Evolutionary conservation across 441 rosid genomes (phyloP).

Genomic region (Adansonia grandidieri): DNA sequence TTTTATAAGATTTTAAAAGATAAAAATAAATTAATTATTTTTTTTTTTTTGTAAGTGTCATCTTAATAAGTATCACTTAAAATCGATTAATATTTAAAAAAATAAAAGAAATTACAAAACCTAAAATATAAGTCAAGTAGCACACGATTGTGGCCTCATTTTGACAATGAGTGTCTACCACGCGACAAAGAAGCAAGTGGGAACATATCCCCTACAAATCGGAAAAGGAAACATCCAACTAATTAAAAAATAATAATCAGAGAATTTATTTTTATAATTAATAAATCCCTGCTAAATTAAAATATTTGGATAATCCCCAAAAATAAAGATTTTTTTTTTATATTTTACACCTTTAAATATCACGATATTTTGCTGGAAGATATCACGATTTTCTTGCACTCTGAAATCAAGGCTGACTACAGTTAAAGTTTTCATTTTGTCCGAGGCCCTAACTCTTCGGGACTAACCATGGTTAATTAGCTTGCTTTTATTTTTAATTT

Average conservation of each 20-base stretch:
- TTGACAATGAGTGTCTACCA: constrained; percentile 25
- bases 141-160: not conserved
- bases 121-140: not conserved
- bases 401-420: constrained; percentile 48
- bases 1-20: too few relatives aligned
- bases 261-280: constrained; percentile 27
- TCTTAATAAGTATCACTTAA: too few relatives aligned
- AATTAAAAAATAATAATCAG: constrained; percentile 31
- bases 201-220: constrained; percentile 32
- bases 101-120: not conserved
- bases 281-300: constrained; percentile 11
- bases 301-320: constrained; percentile 15
- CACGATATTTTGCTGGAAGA: constrained; percentile 31
- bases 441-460: constrained; percentile 41
- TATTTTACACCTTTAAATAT: not conserved
- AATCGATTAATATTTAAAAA: too few relatives aligned
- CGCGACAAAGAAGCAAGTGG: constrained; percentile 29
- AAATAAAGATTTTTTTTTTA: not conserved
- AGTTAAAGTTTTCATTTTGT: constrained; percentile 39
- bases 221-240: constrained; percentile 54
- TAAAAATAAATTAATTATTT: too few relatives aligned
- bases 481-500: not conserved
- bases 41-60: too few relatives aligned
- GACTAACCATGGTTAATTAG: constrained; percentile 39
- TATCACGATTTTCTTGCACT: constrained; percentile 29